A percentile compares a stretch with the other conserved stretches of the same genome.
Conservation (phyloP, 2,329 filamentous ascomycete genomes). For the Diaporthe sp. region DNA sequence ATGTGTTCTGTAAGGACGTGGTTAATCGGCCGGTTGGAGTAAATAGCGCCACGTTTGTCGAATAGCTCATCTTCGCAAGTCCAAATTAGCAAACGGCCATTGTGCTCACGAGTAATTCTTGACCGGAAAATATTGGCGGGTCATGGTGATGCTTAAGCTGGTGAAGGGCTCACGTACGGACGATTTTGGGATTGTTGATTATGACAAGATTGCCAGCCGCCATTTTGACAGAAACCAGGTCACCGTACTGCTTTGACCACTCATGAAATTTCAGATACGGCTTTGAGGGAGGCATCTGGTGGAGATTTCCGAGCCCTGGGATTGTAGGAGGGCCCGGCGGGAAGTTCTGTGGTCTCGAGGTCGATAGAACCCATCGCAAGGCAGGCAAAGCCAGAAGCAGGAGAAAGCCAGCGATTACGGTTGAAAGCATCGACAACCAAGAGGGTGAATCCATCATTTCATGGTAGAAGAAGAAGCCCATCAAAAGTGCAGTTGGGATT, state of each 20-base stretch:
- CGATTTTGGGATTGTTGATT: slow-evolving; percentile 48
- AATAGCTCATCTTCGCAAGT: slow-evolving; percentile 47
- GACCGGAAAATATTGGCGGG: too few relatives aligned
- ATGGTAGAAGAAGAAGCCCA: neutral
- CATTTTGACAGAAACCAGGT: slow-evolving; percentile 49
- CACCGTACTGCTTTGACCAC: slow-evolving; percentile 51
- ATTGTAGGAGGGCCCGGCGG: slow-evolving; percentile 43
- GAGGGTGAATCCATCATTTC: neutral
- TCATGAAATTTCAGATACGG: slow-evolving; percentile 47
- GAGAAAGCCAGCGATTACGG: neutral
- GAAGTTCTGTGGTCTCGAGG: slow-evolving; percentile 39
- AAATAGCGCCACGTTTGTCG: slow-evolving; percentile 52
- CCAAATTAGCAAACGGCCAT: neutral
- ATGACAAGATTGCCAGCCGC: slow-evolving; percentile 50
- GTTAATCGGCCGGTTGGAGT: slow-evolving; percentile 52
- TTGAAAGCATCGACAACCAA: neutral
- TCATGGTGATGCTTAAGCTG: too few relatives aligned
- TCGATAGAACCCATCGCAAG: neutral
- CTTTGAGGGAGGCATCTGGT: slow-evolving; percentile 44
- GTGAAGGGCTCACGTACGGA: slow-evolving; percentile 37
- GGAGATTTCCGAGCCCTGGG: slow-evolving; percentile 45
- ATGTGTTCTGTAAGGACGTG: slow-evolving; percentile 41
- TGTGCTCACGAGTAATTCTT: too few relatives aligned
- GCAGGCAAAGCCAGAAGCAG: neutral
- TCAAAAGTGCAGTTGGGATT: too few relatives aligned